These are phyloP conservation scores for Gracilaria domingensis DNA, from an alignment of 23 red algal species.

Conservation along the genomic window DNA sequence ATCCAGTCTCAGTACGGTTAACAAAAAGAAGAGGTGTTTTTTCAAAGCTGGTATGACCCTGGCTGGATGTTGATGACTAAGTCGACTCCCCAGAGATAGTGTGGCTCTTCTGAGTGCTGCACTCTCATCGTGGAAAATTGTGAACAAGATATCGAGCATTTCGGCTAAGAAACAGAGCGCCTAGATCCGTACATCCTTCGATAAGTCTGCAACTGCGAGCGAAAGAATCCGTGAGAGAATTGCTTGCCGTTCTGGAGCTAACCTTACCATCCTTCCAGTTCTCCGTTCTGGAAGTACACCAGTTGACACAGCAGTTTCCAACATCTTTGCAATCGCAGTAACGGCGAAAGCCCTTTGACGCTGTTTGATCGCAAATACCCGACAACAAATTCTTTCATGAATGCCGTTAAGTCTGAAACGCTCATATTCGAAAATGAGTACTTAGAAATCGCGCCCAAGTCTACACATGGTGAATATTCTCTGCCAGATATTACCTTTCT, in stretches of 20 bases:
- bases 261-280: background rate
- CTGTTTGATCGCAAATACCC: conserved; percentile 56
- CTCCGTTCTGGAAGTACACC: background rate
- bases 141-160: conserved; percentile 64
- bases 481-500: background rate
- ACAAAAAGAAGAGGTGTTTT: conserved; percentile 72
- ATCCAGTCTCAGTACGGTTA: conserved; percentile 79
- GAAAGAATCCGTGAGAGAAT: conserved; percentile 72
- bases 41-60: conserved; percentile 77
- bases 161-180: conserved; percentile 74
- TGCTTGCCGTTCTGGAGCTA: conserved; percentile 47
- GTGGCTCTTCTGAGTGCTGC: conserved; percentile 71
- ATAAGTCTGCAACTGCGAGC: conserved; percentile 82
- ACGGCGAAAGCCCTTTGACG: conserved; percentile 43
- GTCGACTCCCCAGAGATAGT: conserved; percentile 70
- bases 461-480: conserved; percentile 67
- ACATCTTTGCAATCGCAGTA: conserved; percentile 51
- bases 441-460: conserved; percentile 52
- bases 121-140: conserved; percentile 89
- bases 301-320: conserved; percentile 13
- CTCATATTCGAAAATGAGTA: conserved; percentile 51
- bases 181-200: conserved; percentile 69
- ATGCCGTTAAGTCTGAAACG: conserved; percentile 34
- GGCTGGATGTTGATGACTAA: conserved; percentile 82
- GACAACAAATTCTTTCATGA: conserved; percentile 55